Evolutionary conservation across 192 early-diverging fungal genomes (phyloP).

Genomic region (Coemansia guatemalensis): DNA sequence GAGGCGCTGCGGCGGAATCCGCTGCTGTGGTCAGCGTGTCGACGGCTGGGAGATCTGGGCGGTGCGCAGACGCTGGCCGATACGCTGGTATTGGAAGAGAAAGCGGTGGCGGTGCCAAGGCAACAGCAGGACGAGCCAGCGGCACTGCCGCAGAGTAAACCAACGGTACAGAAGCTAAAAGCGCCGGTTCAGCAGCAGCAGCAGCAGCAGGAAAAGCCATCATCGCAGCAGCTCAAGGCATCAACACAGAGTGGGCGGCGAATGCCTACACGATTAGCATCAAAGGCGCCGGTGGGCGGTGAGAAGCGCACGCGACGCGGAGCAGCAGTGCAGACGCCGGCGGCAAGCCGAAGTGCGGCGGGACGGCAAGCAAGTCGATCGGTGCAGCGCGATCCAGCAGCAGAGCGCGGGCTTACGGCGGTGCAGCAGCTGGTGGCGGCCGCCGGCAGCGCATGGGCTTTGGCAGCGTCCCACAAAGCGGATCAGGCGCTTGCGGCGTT

Average conservation of each 20-base stretch:
- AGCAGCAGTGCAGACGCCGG: slow-evolving; percentile 15
- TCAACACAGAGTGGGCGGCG: slow-evolving; percentile 10
- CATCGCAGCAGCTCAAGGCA: not conserved
- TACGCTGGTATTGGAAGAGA: slow-evolving; percentile 4
- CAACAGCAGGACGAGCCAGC: not conserved
- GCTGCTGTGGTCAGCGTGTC: slow-evolving; percentile 48
- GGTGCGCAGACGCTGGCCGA: slow-evolving; percentile 14
- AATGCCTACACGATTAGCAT: slow-evolving; percentile 14
- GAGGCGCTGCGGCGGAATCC: slow-evolving; percentile 46
- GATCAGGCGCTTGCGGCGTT: slow-evolving; percentile 21
- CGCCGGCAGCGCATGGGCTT: slow-evolving; percentile 5
- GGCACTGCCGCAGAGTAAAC: not conserved
- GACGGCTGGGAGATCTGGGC: slow-evolving; percentile 44
- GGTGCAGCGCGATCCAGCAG: not conserved
- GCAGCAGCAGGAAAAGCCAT: not conserved
- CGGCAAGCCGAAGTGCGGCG: not conserved
- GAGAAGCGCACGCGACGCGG: slow-evolving; percentile 53
- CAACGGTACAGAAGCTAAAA: slow-evolving; percentile 1
- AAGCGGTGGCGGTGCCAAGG: not conserved
- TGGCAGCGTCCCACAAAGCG: slow-evolving; percentile 14
- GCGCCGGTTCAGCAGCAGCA: slow-evolving; percentile 5
- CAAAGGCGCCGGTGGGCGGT: slow-evolving; percentile 13
- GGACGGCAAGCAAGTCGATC: not conserved
- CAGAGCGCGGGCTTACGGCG: not conserved
- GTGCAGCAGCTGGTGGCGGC: not conserved